Conservation (phyloP, 2,329 filamentous ascomycete genomes). For the Fusarium brevicatenulatum region DNA sequence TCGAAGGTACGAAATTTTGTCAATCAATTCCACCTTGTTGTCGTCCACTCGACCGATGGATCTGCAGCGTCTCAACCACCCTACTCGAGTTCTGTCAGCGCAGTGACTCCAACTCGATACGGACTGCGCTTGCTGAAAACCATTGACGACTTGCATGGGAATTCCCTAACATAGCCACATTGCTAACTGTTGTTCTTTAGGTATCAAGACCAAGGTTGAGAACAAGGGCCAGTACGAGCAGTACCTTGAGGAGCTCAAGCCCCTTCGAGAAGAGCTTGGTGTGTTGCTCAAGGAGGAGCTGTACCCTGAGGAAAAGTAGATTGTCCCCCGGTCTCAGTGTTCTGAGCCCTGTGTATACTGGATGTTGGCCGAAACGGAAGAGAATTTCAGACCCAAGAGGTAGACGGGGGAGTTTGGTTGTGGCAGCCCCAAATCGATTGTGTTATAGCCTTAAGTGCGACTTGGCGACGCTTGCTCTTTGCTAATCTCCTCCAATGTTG, state of each 20-base stretch:
- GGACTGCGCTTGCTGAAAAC: background rate
- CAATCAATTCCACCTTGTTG: constrained; percentile 27
- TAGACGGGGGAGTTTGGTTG: constrained; percentile 47
- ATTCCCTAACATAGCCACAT: background rate
- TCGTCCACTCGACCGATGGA: constrained; percentile 22
- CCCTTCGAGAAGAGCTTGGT: constrained; percentile 91
- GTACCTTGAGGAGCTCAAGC: constrained; percentile 93
- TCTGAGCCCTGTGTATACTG: constrained; percentile 48
- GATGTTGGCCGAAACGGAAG: constrained; percentile 49
- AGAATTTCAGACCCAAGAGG: constrained; percentile 42
- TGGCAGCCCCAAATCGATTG: constrained; percentile 48
- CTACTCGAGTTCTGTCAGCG: constrained; percentile 17
- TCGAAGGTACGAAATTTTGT: constrained; percentile 79
- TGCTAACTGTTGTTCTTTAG: constrained; percentile 57
- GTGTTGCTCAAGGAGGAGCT: constrained; percentile 91
- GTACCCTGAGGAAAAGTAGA: constrained; percentile 75
- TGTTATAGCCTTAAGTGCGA: constrained; percentile 45
- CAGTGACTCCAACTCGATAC: constrained; percentile 10
- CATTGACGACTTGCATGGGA: background rate
- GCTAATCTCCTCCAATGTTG: constrained; percentile 38
- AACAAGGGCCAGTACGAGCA: constrained; percentile 97
- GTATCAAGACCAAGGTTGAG: constrained; percentile 99
- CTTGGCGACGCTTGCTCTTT: constrained; percentile 38
- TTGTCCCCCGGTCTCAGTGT: constrained; percentile 30
- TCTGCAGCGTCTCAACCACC: constrained; percentile 1